phyloP scores from a whole-genome alignment of 2,329 filamentous ascomycete species.

The Fusarium sp. region DNA sequence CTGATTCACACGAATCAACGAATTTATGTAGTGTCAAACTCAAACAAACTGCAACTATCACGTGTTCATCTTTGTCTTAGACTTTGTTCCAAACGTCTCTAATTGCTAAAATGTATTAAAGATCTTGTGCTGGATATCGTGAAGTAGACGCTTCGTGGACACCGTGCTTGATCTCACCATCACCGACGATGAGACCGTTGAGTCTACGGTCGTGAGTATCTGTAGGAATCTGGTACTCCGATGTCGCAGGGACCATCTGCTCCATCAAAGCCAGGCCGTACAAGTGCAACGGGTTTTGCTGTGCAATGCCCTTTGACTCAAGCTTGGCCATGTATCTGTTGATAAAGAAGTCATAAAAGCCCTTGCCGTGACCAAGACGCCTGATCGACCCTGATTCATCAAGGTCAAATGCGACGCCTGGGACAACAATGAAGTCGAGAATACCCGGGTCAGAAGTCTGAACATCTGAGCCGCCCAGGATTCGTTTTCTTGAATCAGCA shows the following conservation, averaged over 20 bases:
- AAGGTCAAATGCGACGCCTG: slow-evolving; percentile 90
- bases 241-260: slow-evolving; percentile 75
- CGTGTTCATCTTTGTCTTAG: slow-evolving; percentile 1
- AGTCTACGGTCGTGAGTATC: slow-evolving; percentile 81
- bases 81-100: neutral
- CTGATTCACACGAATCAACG: neutral
- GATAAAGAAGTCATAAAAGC: slow-evolving; percentile 96
- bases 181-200: slow-evolving; percentile 80
- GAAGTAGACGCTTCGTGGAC: slow-evolving; percentile 56
- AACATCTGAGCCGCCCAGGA: slow-evolving; percentile 72
- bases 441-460: slow-evolving; percentile 58
- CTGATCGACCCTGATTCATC: slow-evolving; percentile 68
- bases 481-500: slow-evolving; percentile 74
- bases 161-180: slow-evolving; percentile 67
- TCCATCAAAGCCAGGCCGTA: slow-evolving; percentile 87
- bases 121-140: slow-evolving; percentile 29
- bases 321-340: slow-evolving; percentile 72
- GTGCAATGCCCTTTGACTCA: slow-evolving; percentile 50
- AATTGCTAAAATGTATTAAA: slow-evolving; percentile 2
- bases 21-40: neutral
- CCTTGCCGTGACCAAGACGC: slow-evolving; percentile 91
- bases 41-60: neutral
- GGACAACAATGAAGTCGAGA: slow-evolving; percentile 89
- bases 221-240: slow-evolving; percentile 76
- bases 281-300: slow-evolving; percentile 60